Evolutionary conservation across 208 protist genomes (phyloP), one percentile per base, ranked within the genome.

Genomic region (Acanthamoeba triangularis): DNA sequence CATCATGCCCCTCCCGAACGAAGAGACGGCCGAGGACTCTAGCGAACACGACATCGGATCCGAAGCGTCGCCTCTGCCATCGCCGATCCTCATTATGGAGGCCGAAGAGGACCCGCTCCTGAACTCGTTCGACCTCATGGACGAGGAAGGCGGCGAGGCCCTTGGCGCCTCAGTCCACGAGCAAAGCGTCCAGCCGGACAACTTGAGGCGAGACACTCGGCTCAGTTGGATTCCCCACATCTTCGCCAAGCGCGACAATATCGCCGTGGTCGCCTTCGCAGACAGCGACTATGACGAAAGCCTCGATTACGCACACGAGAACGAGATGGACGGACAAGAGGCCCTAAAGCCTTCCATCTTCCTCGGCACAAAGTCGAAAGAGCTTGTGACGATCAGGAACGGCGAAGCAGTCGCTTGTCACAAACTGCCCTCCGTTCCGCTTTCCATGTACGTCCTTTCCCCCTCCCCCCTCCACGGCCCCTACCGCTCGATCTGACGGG

Each of bases 41-140:
- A 8, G 44, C 35, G 20, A n/a, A 33, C 3, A 25, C 65, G 28
- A 14, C 23, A 1, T 76, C 37, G 30, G n/a, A 16, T 44, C 67
- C 35, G 80, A 88, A 28, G 16, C 44, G 41, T 82, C 72, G 16
- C 72, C 72, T 16, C 80, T 63, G 49, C 80, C 80, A 2, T 88
- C 80, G 44, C 80, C 80, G 23, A 88, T 88, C 52, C 80, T 88
- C 80, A 63, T 16, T 3, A 14, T 88, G 52, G 80, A 63, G 33
- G 41, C 11, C 37, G 72, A 88, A 10, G 80, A 88, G 47, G 80
- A 88, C 49, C 28, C 30, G n/a, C 41, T 88, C 6, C 28, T 63
- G 78, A 8, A 2, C 18, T 88, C 80, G 30, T 44, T 44, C 49
- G 80, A 88, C 30, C 52, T 88, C 3, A 88, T 88, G 65, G 65